Percentiles rank a stretch among this genome's conserved stretches.
phyloP scores from a whole-genome alignment of 352 stramenopile species.

The Phytophthora parvispora region DNA sequence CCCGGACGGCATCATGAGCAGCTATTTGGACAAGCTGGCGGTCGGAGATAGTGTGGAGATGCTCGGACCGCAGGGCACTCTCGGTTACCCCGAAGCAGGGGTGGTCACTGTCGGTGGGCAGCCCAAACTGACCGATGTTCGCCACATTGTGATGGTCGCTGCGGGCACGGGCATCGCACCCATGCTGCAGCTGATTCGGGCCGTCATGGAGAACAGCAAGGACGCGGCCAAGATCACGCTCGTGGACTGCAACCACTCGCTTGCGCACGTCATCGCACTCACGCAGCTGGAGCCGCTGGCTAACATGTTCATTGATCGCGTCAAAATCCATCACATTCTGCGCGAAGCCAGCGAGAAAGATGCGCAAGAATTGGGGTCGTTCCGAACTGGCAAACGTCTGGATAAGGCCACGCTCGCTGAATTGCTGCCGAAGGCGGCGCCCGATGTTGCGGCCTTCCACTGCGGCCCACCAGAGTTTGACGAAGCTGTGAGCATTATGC shows the following conservation, averaged over 20 bases:
- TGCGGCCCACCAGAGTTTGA: constrained; percentile 84
- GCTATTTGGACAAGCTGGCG: constrained; percentile 64
- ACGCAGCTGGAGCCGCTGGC: constrained; percentile 78
- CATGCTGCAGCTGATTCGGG: constrained; percentile 87
- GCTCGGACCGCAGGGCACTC: constrained; percentile 69
- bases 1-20: constrained; percentile 76
- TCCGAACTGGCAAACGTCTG: constrained; percentile 58
- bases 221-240: constrained; percentile 78
- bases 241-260: constrained; percentile 79
- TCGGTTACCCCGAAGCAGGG: constrained; percentile 69
- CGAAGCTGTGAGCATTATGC: constrained; percentile 51
- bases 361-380: constrained; percentile 58
- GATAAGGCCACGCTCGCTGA: constrained; percentile 51
- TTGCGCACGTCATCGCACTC: constrained; percentile 76
- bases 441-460: constrained; percentile 70
- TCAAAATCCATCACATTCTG: constrained; percentile 80
- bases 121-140: constrained; percentile 48
- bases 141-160: constrained; percentile 82
- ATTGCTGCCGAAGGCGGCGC: constrained; percentile 49
- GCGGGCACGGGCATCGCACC: constrained; percentile 84
- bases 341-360: constrained; percentile 55
- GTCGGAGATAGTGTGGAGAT: constrained; percentile 79
- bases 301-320: constrained; percentile 79
- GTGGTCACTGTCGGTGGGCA: constrained; percentile 62
- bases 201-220: constrained; percentile 63